Percentiles rank a stretch among this genome's conserved stretches.
Evolutionary conservation across 2,329 filamentous ascomycete genomes (phyloP).

Genomic region (Periconia digitata): DNA sequence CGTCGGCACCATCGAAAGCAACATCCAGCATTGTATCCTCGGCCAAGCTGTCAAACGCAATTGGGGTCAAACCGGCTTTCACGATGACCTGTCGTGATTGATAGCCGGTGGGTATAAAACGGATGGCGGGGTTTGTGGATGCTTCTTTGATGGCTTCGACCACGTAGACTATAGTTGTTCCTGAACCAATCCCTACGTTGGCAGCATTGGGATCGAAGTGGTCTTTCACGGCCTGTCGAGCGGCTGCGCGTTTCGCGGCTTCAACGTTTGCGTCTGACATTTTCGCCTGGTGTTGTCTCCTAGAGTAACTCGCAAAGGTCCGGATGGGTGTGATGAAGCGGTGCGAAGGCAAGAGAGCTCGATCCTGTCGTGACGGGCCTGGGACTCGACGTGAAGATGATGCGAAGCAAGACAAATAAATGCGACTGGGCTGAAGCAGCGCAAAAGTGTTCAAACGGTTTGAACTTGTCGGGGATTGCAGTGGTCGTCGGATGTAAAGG

Average conservation of each 20-base stretch:
- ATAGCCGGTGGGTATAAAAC: conserved; percentile 89
- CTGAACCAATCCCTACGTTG: conserved; percentile 78
- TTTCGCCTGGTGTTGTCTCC: conserved; percentile 2
- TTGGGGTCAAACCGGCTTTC: conserved; percentile 72
- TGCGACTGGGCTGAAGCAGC: not conserved
- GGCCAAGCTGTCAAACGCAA: conserved; percentile 76
- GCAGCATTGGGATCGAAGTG: conserved; percentile 66
- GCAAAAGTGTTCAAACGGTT: conserved; percentile 3
- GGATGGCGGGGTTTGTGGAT: conserved; percentile 58
- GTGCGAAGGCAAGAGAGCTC: not conserved
- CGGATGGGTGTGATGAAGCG: not conserved
- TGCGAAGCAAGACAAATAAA: conserved; percentile 1
- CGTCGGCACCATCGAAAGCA: conserved; percentile 94
- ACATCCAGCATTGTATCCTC: conserved; percentile 71
- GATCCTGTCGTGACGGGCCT: not conserved
- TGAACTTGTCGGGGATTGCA: not conserved
- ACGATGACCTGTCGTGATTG: conserved; percentile 88
- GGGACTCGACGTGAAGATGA: conserved; percentile 4
- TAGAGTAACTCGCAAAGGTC: conserved; percentile 10
- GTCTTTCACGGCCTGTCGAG: conserved; percentile 70
- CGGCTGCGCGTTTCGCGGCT: conserved; percentile 73
- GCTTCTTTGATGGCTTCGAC: conserved; percentile 70
- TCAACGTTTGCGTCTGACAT: conserved; percentile 56
- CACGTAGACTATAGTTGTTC: conserved; percentile 80
- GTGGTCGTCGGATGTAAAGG: not conserved